A percentile compares a stretch with the other conserved stretches of the same genome.
These are phyloP conservation scores for Waltiozyma sp. DNA, from an alignment of 1,139 yeast genomes.

Conservation along the genomic window DNA sequence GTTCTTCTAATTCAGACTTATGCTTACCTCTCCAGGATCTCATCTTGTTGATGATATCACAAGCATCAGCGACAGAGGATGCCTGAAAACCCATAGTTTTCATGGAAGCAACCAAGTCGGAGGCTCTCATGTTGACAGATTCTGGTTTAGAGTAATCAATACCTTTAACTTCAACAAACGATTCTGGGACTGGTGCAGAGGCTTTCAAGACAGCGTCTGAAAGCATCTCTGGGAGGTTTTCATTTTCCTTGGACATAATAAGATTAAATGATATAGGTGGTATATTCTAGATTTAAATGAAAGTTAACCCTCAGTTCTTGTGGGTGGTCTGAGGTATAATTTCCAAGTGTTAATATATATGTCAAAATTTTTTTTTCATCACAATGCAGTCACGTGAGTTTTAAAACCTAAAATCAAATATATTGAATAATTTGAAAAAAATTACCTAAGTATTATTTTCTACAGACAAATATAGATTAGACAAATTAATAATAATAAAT, in stretches of 20 bases:
- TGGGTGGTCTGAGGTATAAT: no score
- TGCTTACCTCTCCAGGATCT: constrained; percentile 83
- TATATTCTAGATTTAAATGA: no score
- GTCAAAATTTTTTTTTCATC: no score
- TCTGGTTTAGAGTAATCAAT: constrained; percentile 74
- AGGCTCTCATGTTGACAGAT: constrained; percentile 63
- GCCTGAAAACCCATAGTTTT: constrained; percentile 98
- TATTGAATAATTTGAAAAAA: no score
- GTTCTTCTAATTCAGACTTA: constrained; percentile 51
- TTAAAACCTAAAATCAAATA: no score
- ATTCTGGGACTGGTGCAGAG: constrained; percentile 78
- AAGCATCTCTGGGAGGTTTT: constrained; percentile 49
- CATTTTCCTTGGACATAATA: constrained; percentile 24
- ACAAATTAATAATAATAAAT: no score
- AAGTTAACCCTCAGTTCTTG: no score
- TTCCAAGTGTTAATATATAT: no score
- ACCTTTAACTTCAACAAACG: constrained; percentile 69
- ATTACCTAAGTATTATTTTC: no score
- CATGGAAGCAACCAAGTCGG: constrained; percentile 73
- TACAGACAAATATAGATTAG: no score
- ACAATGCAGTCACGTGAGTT: no score
- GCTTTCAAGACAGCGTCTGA: constrained; percentile 84
- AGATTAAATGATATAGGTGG: no score
- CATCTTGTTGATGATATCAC: constrained; percentile 88
- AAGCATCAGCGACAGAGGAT: constrained; percentile 71